Evolutionary conservation across 164 flowering plant genomes (phyloP), one percentile per base, ranked within the genome.

Genomic region (Santalum album): DNA sequence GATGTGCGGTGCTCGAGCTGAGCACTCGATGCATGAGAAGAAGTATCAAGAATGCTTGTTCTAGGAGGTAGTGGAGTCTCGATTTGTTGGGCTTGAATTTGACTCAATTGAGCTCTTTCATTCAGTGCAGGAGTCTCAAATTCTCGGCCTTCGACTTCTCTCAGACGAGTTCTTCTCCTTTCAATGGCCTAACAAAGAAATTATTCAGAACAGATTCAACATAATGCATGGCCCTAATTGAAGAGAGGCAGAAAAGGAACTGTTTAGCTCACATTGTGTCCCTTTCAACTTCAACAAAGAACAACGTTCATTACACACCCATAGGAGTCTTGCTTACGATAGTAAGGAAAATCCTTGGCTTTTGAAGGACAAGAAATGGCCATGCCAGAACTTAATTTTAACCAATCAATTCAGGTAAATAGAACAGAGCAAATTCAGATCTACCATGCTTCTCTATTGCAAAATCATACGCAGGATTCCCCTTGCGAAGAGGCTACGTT

Each of bases 161-260:
- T 47, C 62, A 68, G 20, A 25, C 74, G 77, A 63, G 69, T 69
- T 65, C 91, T 79, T 59, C 85, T 81, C 70, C 86, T 80, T 68
- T 90, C 90, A 56, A 81, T 70, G 3, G 90, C 95, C 97, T 90
- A 57, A 29, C 24, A 7, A 50, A 15, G n/a, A 17, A 12, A 21
- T 14, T 19, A 6, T 43, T 17, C 25, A 29, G 2, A 16, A 16
- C 17, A 29, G 32, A 14, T 7, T 19, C 49, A 27, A 7, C 25
- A 39, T 1, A 42, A 5, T 12, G 42, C 14, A 11, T 38, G 14
- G 15, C 42, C 14, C 42, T 38, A 38, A 38, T 38, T 12, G 42
- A 38, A 38, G 42, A 38, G 17, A 3, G 42, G 16, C 42, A 29
- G 9, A 3, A 29, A 29, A 29, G n/a, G n/a, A n/a, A n/a, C n/a